Base-by-base conservation (phyloP, 2,329 filamentous ascomycete genomes). In the Incumbomyces lentus region DNA sequence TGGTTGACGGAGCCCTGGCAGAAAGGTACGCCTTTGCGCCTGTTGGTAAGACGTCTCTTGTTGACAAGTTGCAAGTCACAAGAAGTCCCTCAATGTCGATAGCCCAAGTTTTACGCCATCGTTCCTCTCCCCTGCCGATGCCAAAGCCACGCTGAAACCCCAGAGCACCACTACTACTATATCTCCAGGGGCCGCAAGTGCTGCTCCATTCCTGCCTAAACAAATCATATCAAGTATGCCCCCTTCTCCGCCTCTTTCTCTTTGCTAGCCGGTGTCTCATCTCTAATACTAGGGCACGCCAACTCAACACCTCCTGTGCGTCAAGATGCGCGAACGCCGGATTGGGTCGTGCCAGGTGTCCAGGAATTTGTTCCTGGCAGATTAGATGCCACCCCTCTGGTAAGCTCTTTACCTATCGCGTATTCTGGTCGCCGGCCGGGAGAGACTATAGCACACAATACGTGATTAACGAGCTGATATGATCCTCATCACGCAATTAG, bases 81-180 rank as follows among this genome's bases (percentile, higher is more conserved):
- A 55, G 45, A 57, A 57, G 47, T 34, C 83, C 22, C 74, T 98
- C 55, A 98, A 94, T 64, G 92, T 95, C 60, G 92, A 96, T 60
- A 96, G 92, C 7, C 90, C 92, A 11, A 86, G 90, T 40, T 98
- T 98, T 64, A 95, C 87, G 0, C 90, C 90, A 32, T 68, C 77
- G 35, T 67, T 71, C 48, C 62, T 72, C 11, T 68, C 66, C 49
- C 65, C 68, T 22, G 70, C 71, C 58, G 71, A 68, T 43, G 41
- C 32, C 19, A 44, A 38, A 22, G n/a, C 30, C 33, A 19, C 47
- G 34, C 40, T 34, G 52, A 54, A 34, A 40, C 38, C 46, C 50
- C 44, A 39, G 46, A 49, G 57, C 44, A 56, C 32, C 44, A 26
- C 52, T 34, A n/a, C n/a, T n/a, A 37, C 52, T 34, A 88, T 96